Evolutionary conservation across 106 monocot species (phyloP), one percentile per base, ranked within the genome.

Genomic region (Dioscorea dumetorum): DNA sequence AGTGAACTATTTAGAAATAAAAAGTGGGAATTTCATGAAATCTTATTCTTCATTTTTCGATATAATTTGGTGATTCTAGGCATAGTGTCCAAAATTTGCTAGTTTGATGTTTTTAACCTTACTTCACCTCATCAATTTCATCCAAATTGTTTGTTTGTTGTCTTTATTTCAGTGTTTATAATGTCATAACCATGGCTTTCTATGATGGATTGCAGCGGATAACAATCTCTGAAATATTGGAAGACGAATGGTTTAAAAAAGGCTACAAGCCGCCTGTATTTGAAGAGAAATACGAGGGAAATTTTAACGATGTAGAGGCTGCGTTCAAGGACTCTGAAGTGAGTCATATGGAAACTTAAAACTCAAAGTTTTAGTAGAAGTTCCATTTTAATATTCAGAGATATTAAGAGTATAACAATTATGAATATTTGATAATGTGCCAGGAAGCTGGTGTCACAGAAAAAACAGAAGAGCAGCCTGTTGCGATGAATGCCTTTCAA

Each of bases 161-260:
- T 6, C 9, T 41, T 41, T 10, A 41, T 2, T 41, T 41, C 41
- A 10, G 6, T 41, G 6, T 41, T 41, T 10, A 3, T 2, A 41
- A 41, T 41, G 41, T 6, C 41, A 3, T 41, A 6, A 6, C 41
- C 41, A 6, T 41, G 41, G 2, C 41, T 41, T 41, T 41, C 41
- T 41, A 41, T 41, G 41, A 23, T 33, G 56, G 32, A 49, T 59
- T 58, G 35, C 87, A 97, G 97, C 61, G 97, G 28, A 92, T 97
- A 63, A 87, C 83, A 22, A 87, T 97, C 33, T n/a, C 82, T 49
- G 87, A 97, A 54, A 92, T 92, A 60, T 67, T 92, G 82, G 82
- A 80, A 67, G 87, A 97, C 81, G 78, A 76, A 72, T 97, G 97
- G 97, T 97, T 97, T 77, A 92, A 67, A 68, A 89, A 90, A 78